Evolutionary conservation across 2,329 filamentous ascomycete species (phyloP).

Genomic region (Neonectria faginata): DNA sequence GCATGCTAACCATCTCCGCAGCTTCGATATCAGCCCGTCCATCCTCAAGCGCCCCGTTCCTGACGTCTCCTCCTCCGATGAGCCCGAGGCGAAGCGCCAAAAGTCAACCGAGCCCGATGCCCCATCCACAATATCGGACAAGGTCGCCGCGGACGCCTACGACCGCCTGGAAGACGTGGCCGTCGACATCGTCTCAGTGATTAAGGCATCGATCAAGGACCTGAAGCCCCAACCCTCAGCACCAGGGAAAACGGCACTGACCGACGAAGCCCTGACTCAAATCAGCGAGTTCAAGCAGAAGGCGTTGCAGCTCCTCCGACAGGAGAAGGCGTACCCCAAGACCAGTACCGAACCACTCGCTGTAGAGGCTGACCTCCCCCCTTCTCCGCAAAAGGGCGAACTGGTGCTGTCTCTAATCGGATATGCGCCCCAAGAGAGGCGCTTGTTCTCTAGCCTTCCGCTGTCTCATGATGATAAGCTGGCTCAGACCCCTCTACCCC

Average conservation of each 20-base stretch:
- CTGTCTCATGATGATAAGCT: slow-evolving; percentile 47
- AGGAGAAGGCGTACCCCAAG: slow-evolving; percentile 67
- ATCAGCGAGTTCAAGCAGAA: slow-evolving; percentile 70
- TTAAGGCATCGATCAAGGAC: slow-evolving; percentile 62
- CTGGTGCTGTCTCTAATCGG: slow-evolving; percentile 81
- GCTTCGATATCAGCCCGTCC: slow-evolving; percentile 65
- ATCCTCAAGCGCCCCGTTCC: slow-evolving; percentile 67
- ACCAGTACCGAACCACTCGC: slow-evolving; percentile 54
- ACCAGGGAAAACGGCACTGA: slow-evolving; percentile 43
- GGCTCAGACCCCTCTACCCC: slow-evolving; percentile 70
- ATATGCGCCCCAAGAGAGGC: slow-evolving; percentile 77
- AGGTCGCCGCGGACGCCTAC: slow-evolving; percentile 64
- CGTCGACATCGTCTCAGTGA: slow-evolving; percentile 63
- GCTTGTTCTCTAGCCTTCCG: slow-evolving; percentile 87
- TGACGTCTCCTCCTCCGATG: slow-evolving; percentile 56
- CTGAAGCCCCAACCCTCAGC: slow-evolving; percentile 53
- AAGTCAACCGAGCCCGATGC: slow-evolving; percentile 62
- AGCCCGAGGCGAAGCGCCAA: slow-evolving; percentile 70
- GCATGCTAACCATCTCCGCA: slow-evolving; percentile 52
- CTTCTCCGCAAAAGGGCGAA: slow-evolving; percentile 57
- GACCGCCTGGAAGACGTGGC: slow-evolving; percentile 74
- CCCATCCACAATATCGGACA: slow-evolving; percentile 63
- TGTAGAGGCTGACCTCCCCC: slow-evolving; percentile 54
- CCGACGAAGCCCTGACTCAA: slow-evolving; percentile 55
- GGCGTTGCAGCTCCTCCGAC: slow-evolving; percentile 71